phyloP scores from a whole-genome alignment of 164 flowering plant genomes.

The Echeveria elegans region DNA sequence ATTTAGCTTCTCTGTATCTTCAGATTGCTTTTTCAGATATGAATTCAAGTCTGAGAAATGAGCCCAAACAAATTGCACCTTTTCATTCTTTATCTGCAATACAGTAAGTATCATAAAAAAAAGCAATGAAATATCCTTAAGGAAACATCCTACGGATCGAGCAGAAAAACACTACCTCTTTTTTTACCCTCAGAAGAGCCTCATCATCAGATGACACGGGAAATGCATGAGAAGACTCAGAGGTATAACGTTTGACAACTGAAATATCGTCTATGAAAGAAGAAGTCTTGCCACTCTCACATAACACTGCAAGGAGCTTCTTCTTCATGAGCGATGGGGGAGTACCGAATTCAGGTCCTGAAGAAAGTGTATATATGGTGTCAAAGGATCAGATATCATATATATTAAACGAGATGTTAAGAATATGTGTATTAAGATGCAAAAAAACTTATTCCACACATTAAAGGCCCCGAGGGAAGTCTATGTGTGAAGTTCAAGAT shows the following conservation, averaged over 20 bases:
- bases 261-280: conserved; percentile 77
- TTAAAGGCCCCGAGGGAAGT: too few relatives aligned
- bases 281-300: conserved; percentile 62
- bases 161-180: conserved; percentile 53
- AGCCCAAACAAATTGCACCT: conserved; percentile 76
- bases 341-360: conserved; percentile 89
- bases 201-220: conserved; percentile 84
- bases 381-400: background rate
- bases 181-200: conserved; percentile 65
- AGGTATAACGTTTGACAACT: conserved; percentile 74
- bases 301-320: conserved; percentile 66
- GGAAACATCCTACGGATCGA: background rate
- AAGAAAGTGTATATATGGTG: background rate
- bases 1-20: conserved; percentile 49
- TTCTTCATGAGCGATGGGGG: conserved; percentile 57
- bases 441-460: too few relatives aligned
- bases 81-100: conserved; percentile 59
- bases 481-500: background rate
- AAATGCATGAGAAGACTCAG: conserved; percentile 68
- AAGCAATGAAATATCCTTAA: too few relatives aligned
- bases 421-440: background rate
- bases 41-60: conserved; percentile 85
- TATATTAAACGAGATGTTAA: background rate
- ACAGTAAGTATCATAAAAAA: background rate
- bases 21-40: conserved; percentile 57